phyloP scores from a whole-genome alignment of 208 protist genomes.

The Leishmania guyanensis region DNA sequence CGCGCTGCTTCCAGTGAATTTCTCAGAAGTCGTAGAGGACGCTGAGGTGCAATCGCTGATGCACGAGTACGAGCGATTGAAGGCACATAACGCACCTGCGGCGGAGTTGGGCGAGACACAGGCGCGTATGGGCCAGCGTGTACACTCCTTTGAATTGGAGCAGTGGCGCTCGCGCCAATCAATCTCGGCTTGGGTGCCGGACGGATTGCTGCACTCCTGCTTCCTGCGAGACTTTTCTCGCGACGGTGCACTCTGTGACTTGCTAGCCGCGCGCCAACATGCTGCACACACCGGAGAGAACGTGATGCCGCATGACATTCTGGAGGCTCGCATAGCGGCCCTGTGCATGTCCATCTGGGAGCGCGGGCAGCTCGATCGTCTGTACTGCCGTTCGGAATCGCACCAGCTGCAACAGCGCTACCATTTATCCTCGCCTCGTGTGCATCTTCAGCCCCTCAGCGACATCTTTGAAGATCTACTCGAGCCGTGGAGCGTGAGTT shows the following conservation, averaged over 20 bases:
- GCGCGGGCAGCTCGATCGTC: conserved; percentile 33
- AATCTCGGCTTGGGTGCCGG: conserved; percentile 21
- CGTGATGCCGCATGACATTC: conserved; percentile 16
- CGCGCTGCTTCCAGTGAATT: conserved; percentile 57
- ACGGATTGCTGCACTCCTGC: conserved; percentile 28
- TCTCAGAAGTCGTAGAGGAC: conserved; percentile 58
- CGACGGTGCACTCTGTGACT: conserved; percentile 34
- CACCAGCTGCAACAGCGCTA: conserved; percentile 50
- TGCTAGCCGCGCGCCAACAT: conserved; percentile 31
- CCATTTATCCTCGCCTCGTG: conserved; percentile 38
- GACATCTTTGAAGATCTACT: conserved; percentile 51
- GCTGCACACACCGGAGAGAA: conserved; percentile 9
- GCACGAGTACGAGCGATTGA: conserved; percentile 26
- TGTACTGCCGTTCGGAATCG: conserved; percentile 51
- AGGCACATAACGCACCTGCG: conserved; percentile 18
- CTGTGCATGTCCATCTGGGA: conserved; percentile 53
- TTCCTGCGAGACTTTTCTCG: conserved; percentile 23
- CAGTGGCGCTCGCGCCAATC: conserved; percentile 43
- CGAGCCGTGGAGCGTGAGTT: conserved; percentile 40
- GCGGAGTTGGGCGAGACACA: conserved; percentile 23
- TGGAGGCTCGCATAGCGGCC: conserved; percentile 36
- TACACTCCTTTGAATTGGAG: conserved; percentile 40
- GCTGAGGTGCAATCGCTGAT: conserved; percentile 37
- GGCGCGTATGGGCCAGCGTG: conserved; percentile 26
- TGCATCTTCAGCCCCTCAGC: conserved; percentile 49